These are phyloP conservation scores for Boechera divaricarpa DNA, from an alignment of 345 rosid genomes.

Conservation along the genomic window DNA sequence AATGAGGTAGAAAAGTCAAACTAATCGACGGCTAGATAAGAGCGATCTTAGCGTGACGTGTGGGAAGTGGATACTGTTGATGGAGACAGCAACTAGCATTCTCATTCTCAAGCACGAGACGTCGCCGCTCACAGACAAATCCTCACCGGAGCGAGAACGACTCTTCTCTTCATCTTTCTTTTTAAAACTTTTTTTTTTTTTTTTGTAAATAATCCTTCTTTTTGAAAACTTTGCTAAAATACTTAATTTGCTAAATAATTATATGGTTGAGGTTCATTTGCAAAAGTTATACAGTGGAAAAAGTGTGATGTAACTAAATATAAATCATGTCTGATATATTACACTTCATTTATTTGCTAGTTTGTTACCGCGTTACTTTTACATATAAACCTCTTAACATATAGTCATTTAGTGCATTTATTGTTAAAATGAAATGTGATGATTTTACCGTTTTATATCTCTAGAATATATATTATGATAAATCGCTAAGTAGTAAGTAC, in stretches of 20 bases:
- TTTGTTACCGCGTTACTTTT: no score
- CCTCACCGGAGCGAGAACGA: constrained; percentile 39
- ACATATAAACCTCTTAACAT: no score
- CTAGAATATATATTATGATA: not conserved
- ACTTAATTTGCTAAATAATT: no score
- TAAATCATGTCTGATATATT: no score
- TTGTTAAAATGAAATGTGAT: no score
- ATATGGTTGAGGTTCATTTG: no score
- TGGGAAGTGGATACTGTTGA: constrained; percentile 38
- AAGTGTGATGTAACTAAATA: no score
- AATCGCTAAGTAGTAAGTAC: no score
- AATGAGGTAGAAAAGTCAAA: constrained; percentile 37
- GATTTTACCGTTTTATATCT: not conserved
- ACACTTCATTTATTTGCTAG: no score
- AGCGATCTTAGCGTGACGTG: constrained; percentile 43
- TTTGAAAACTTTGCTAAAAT: no score
- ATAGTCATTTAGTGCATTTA: not conserved
- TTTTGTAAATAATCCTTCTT: not conserved
- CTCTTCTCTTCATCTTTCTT: constrained; percentile 15
- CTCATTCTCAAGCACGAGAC: constrained; percentile 35
- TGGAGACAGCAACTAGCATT: constrained; percentile 28
- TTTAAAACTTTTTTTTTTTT: no score
- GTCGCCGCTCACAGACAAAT: constrained; percentile 36
- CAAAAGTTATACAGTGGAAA: no score
- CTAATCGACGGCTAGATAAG: constrained; percentile 35